Evolutionary conservation across 2,329 filamentous ascomycete species (phyloP), one percentile per base, ranked within the genome.

Genomic region (Pseudogymnoascus sp.): DNA sequence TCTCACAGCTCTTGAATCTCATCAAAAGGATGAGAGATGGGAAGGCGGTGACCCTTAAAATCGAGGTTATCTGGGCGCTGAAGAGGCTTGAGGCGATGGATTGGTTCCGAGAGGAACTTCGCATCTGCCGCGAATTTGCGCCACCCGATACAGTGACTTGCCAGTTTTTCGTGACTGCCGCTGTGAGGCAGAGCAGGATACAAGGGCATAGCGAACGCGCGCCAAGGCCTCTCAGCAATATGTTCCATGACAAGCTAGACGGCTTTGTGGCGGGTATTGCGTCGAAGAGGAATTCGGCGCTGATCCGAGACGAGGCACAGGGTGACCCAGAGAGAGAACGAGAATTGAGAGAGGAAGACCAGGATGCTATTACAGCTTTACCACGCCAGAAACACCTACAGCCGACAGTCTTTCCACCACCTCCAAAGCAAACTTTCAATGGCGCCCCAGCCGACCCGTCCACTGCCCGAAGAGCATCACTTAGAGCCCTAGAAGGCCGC

Each of bases 21-120:
- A 95, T 97, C 77, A 97, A 96, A 77, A 87, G 92, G 64, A 96
- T 97, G 88, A 87, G 92, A 64, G 92, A 96, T 71, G 90, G 91
- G 59, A 96, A 96, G 74, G 92, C 93, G 35, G 91, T 96, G 49
- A 97, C 92, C 1, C 91, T 89, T 73, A 90, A 88, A 66, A 88
- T 97, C 4, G 88, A 94, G 14, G 90, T 97, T 1, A 84, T 97
- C n/a, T 97, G 93, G 93, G 87, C 92, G 4, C 79, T 97, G 67
- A 96, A 94, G 75, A 85, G 90, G 62, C 86, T 94, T 12, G 93
- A 97, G 74, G 91, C 91, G 0, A 91, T 97, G 86, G 91, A 97
- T 72, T 97, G 93, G 93, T 97, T 97, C 80, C 90, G 91, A 67
- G 92, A 97, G 75, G 93, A 97, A 74, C 80, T 97, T 63, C 85